Conservation (phyloP, 441 rosid genomes). For the Metrosideros polymorpha region DNA sequence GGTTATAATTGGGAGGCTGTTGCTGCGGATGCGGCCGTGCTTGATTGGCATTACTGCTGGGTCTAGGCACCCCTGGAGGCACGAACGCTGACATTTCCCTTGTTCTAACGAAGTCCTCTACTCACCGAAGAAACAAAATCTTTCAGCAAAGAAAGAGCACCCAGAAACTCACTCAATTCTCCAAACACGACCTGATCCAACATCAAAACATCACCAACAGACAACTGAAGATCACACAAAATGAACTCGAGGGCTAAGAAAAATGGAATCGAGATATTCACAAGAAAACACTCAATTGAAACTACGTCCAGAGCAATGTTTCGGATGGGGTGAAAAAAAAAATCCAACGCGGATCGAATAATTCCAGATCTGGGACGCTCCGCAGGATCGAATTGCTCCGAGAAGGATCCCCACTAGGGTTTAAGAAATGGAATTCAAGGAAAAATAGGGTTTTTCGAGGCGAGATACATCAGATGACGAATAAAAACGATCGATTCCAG, state of each 20-base stretch:
- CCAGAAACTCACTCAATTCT: not conserved
- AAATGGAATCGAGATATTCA: not conserved
- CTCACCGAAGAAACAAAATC: not conserved
- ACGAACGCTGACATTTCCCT: slow-evolving; percentile 56
- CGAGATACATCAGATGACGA: not conserved
- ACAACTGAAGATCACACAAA: not conserved
- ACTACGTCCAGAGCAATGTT: not conserved
- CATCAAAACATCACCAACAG: not conserved
- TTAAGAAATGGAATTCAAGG: not conserved
- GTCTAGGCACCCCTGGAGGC: slow-evolving; percentile 89
- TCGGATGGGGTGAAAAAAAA: not conserved
- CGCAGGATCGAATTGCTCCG: not conserved
- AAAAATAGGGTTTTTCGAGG: not conserved
- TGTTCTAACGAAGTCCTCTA: slow-evolving; percentile 3
- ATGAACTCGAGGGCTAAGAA: not conserved
- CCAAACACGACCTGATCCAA: not conserved
- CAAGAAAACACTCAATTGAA: not conserved
- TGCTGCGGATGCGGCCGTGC: slow-evolving; percentile 28
- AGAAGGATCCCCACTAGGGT: not conserved
- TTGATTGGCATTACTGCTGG: slow-evolving; percentile 19
- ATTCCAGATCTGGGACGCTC: not conserved
- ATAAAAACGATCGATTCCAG: not conserved
- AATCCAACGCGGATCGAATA: not conserved
- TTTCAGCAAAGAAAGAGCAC: not conserved
- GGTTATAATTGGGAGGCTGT: slow-evolving; percentile 14